Base-by-base conservation (phyloP, 2,329 filamentous ascomycete species). In the Pseudogymnoascus sp. region DNA sequence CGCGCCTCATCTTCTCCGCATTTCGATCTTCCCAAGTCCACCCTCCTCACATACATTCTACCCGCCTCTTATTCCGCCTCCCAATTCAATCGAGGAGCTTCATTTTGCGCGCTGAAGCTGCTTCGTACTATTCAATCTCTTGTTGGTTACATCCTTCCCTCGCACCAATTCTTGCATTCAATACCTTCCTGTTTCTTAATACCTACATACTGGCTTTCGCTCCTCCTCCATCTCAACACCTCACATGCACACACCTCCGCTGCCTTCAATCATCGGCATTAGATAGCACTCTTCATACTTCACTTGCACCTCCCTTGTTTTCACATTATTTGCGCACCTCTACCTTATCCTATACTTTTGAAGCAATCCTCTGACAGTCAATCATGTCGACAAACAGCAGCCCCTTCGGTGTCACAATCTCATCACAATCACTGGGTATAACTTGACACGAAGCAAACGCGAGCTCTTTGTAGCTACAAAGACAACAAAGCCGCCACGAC, bases 321-420 rank as follows among this genome's bases (percentile, higher is more conserved):
- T 60, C 37, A 60, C 59, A n/a, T 60, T 38, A 38, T 60, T 60
- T 42, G 59, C 34, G 59, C 59, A 23, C 37, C 59, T 38, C 59
- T 25, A 38, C 37, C 37, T 60, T 38, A 38, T 38, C 37, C 34
- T 60, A 42, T 65, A 59, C 64, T 71, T 71, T 70, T 69, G 69
- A 72, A 72, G 69, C 62, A 68, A 64, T 69, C 68, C 69, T 74
- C 72, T 74, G 70, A 74, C 72, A 70, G 68, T 69, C 71, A 74
- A 73, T 72, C 70, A 74, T 74, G 72, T 69, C 69, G 63, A 66
- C 71, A 72, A 73, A 74, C 71, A 74, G 73, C 70, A 70, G 66
- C 67, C 69, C 68, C 65, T 64, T 66, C 66, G 64, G 68, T 67
- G 64, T 68, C 65, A 46, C 65, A 53, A 62, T 63, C 59, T 65